Base-by-base conservation (phyloP, 2,329 filamentous ascomycete species). In the Parastagonospora avenae region DNA sequence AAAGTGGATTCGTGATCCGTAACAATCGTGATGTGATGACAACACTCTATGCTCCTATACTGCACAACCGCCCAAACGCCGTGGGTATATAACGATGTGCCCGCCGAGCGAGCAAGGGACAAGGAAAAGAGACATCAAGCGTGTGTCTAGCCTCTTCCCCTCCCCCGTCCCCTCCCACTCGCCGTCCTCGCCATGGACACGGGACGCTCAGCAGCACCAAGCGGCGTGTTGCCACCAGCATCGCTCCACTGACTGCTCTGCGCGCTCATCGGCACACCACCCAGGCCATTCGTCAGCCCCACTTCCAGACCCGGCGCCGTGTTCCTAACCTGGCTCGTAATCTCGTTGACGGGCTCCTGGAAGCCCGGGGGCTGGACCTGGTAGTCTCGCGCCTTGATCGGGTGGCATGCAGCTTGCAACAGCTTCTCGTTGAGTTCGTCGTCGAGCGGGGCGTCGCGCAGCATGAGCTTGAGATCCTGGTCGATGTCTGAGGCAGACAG, bases 401-500 rank as follows among this genome's bases (percentile, higher is more conserved):
- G 70, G 3, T 66, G 66, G 16, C 72, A 64, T 2, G 72, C 68
- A 0, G 70, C 67, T 24, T 71, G 64, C 2, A 76, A 59, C 0
- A 77, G 60, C 41, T 67, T 70, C 52, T 74, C 71, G 44, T 74
- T 75, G 30, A 74, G 64, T 15, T 71, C 64, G 48, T 76, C 73
- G 40, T 74, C 71, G 6, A 70, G 70, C 5, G 64, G 66, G 7
- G 70, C 67, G 30, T 74, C 70, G 28, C 72, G 59, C 1, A 69
- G 60, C 76, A 82, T 81, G 61, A 81, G 71, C 40, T 75, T 75
- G 36, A 82, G 70, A 46, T 82, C 80, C 47, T 76, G 75, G 19
- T 81, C 79, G 11, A 77, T 64, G 33, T 82, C 80, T 27, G 74
- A 63, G 9, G 69, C 56, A 10, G 67, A 67, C 12, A 81, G 74